Conservation (phyloP, 306 rosid species). For the Ormosia emarginata region DNA sequence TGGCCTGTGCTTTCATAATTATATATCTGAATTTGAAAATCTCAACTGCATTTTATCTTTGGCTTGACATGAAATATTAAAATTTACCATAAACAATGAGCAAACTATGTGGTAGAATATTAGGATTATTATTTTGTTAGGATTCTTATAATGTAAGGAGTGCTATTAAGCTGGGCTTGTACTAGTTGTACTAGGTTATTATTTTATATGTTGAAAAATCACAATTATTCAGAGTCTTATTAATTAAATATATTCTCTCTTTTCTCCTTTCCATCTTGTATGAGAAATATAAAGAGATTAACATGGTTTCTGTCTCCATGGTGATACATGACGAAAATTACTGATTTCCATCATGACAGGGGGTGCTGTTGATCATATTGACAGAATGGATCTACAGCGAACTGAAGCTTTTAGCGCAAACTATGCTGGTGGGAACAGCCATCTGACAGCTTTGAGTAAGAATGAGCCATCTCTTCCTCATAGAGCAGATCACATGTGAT, state of each 20-base stretch:
- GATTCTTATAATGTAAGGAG: not conserved
- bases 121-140: not conserved
- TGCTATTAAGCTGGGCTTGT: not conserved
- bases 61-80: not conserved
- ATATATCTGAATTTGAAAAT: conserved; percentile 6
- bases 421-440: conserved; percentile 26
- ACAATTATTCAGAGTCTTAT: not conserved
- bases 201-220: not conserved
- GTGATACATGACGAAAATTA: conserved; percentile 1
- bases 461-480: conserved; percentile 1
- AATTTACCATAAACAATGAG: not conserved
- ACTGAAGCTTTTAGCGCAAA: conserved; percentile 28
- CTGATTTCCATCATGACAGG: conserved; percentile 33
- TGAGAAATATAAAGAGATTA: not conserved
- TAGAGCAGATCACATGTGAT: not conserved
- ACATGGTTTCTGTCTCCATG: conserved; percentile 8
- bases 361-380: conserved; percentile 18
- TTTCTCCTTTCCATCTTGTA: not conserved
- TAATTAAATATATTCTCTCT: not conserved
- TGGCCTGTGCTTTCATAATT: not conserved
- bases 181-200: not conserved
- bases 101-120: not conserved
- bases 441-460: conserved; percentile 24
- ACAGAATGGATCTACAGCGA: not conserved
- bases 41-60: not conserved